A percentile compares a stretch with the other conserved stretches of the same genome.
These are phyloP conservation scores for Gossypium ekmanianum DNA, from an alignment of 345 rosid species.

Conservation along the genomic window DNA sequence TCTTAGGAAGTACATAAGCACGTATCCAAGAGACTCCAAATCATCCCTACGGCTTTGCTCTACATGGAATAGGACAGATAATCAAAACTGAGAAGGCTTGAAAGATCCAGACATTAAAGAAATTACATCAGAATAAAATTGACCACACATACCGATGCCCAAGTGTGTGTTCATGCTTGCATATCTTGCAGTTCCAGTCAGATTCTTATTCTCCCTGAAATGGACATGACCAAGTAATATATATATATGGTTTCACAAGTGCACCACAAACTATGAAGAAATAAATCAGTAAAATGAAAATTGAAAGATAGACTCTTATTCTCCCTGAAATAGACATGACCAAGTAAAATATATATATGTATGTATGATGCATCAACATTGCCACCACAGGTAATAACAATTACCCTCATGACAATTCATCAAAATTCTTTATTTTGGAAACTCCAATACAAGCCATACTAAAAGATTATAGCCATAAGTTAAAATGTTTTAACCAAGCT, in stretches of 20 bases:
- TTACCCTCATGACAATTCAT: not conserved
- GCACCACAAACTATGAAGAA: not conserved
- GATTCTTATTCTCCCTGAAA: conserved; percentile 86
- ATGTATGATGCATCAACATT: not conserved
- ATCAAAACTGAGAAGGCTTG: not conserved
- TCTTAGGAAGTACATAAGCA: conserved; percentile 88
- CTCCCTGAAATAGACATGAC: too few species aligned
- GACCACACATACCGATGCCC: conserved; percentile 66
- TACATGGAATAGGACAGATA: conserved; percentile 13
- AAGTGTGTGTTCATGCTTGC: conserved; percentile 99
- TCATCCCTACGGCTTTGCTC: conserved; percentile 85
- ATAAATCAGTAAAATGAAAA: not conserved
- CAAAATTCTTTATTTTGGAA: not conserved
- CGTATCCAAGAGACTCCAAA: conserved; percentile 96
- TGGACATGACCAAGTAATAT: not conserved
- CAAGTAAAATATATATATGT: too few species aligned
- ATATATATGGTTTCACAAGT: not conserved
- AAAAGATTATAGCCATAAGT: not conserved
- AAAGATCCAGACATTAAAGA: not conserved
- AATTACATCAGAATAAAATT: not conserved
- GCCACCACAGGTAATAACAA: not conserved
- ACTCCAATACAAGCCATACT: not conserved
- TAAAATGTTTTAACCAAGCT: not conserved
- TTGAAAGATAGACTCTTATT: not conserved
- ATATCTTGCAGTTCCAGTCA: conserved; percentile 99